Percentiles rank a stretch among this genome's conserved stretches.
Conservation (phyloP, 108 stramenopile genomes). For the Ochromonas danica region DNA sequence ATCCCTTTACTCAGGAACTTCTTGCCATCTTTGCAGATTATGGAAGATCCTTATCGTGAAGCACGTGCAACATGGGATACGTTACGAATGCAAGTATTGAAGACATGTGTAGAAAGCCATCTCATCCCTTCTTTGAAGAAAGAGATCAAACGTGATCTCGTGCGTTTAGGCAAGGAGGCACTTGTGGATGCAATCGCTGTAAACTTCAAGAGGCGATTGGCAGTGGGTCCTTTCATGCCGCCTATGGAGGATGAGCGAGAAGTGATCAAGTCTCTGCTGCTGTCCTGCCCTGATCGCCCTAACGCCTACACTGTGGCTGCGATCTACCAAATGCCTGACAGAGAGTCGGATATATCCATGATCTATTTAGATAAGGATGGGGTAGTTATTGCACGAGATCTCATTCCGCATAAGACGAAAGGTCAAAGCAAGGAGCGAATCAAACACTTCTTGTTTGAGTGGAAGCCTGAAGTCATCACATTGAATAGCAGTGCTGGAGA, state of each 20-base stretch:
- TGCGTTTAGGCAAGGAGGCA: not conserved
- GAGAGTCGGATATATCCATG: not conserved
- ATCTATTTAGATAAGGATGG: constrained; percentile 7
- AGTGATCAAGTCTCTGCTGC: not conserved
- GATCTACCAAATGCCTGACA: not conserved
- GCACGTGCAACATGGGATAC: not conserved
- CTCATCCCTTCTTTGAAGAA: not conserved
- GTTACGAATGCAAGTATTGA: not conserved
- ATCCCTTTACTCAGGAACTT: not conserved
- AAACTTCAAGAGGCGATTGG: not conserved
- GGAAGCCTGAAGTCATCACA: not conserved
- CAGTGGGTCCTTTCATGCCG: not conserved
- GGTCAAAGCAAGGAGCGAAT: not conserved
- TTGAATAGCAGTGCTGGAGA: not conserved
- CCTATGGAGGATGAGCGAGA: not conserved
- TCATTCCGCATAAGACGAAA: not conserved
- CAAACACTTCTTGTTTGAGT: constrained; percentile 24
- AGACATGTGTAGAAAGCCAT: not conserved
- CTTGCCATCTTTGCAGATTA: not conserved
- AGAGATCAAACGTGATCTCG: not conserved
- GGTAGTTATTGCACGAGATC: not conserved
- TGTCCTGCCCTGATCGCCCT: not conserved
- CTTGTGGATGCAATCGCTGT: not conserved
- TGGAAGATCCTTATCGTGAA: not conserved
- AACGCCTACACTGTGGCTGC: not conserved